These are phyloP conservation scores for Rhipidocladum racemiflorum DNA, from an alignment of 176 grass and related monocot genomes.

Conservation along the genomic window DNA sequence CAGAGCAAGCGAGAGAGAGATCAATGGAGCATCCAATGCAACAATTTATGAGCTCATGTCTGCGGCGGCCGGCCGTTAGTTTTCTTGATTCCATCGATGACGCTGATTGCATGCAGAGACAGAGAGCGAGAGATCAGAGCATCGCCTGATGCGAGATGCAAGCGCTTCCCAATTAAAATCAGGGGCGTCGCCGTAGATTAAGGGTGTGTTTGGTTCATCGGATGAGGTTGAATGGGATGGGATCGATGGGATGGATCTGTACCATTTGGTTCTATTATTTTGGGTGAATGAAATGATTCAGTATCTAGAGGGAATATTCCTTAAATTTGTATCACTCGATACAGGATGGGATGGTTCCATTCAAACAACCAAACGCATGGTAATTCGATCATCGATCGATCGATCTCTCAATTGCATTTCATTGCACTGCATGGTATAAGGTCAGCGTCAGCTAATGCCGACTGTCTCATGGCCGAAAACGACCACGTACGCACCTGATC, in stretches of 20 bases:
- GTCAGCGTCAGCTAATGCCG: conserved; percentile 24
- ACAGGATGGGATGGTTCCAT: no score
- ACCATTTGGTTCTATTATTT: no score
- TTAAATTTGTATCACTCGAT: no score
- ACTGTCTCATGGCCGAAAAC: background rate
- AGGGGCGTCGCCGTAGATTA: conserved; percentile 5
- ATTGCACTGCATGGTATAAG: background rate
- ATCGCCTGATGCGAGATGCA: background rate
- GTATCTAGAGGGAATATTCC: no score
- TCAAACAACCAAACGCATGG: no score
- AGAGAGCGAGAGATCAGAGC: background rate
- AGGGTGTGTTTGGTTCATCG: no score
- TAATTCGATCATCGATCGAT: background rate
- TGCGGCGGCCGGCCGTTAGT: background rate
- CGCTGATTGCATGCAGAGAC: background rate
- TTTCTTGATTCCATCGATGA: conserved; percentile 44
- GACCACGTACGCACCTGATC: conserved; percentile 19
- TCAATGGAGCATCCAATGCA: conserved; percentile 17
- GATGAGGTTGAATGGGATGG: no score
- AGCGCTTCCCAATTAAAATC: background rate
- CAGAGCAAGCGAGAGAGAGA: background rate
- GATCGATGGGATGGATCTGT: no score
- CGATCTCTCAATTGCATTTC: background rate
- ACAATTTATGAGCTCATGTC: conserved; percentile 10
- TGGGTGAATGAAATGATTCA: no score